A percentile compares a stretch with the other conserved stretches of the same genome.
Evolutionary conservation across 768 basidiomycete genomes (phyloP).

Genomic region (Rhizopogon sp.): DNA sequence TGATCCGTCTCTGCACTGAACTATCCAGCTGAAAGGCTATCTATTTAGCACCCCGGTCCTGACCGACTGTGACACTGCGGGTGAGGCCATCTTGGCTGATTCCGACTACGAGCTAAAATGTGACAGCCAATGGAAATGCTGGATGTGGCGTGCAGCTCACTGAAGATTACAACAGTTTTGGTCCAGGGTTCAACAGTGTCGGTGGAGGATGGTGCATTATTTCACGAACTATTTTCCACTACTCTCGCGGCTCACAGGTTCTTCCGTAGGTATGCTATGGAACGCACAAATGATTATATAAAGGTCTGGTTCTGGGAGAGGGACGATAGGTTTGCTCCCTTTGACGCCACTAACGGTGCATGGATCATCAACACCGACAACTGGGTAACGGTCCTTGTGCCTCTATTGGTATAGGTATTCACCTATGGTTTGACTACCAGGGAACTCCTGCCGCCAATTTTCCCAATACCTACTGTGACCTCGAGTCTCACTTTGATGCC

Average conservation of each 20-base stretch:
- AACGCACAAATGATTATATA: constrained; percentile 29
- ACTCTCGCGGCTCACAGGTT: not conserved
- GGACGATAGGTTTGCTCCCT: constrained; percentile 24
- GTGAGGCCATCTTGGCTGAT: constrained; percentile 4
- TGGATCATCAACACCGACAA: constrained; percentile 12
- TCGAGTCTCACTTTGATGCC: constrained; percentile 29
- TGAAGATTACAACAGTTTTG: constrained; percentile 21
- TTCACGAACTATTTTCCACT: not conserved
- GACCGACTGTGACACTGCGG: constrained; percentile 20
- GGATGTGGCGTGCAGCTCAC: constrained; percentile 32
- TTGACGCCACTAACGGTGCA: constrained; percentile 23
- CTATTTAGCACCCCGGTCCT: constrained; percentile 12
- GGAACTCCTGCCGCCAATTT: constrained; percentile 31
- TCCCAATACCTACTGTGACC: constrained; percentile 35
- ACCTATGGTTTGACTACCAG: constrained; percentile 5
- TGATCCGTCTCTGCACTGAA: not conserved
- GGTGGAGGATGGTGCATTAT: constrained; percentile 35
- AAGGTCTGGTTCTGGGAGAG: constrained; percentile 40
- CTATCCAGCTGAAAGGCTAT: not conserved
- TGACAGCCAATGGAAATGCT: constrained; percentile 23
- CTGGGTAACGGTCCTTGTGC: constrained; percentile 15
- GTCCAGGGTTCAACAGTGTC: constrained; percentile 24
- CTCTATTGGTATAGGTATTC: not conserved
- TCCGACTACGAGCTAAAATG: not conserved
- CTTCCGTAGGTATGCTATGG: constrained; percentile 32